Evolutionary conservation across 148 eudicot genomes (phyloP).

Genomic region (Chenopodium album): DNA sequence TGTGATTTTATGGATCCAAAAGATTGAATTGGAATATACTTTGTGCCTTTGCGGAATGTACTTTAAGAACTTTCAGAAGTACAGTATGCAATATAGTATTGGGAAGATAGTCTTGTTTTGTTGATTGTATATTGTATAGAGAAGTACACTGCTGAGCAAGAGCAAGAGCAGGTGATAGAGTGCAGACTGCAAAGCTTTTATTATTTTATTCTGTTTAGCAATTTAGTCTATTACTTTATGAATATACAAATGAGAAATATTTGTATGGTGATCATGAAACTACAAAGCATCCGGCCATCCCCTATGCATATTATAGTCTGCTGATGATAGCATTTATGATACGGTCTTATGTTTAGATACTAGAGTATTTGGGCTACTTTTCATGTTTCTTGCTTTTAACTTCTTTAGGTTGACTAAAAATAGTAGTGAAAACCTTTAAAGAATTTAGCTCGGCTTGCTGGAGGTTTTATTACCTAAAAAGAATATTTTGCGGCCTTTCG

Average conservation of each 20-base stretch:
- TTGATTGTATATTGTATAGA: not conserved
- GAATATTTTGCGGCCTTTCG: not conserved
- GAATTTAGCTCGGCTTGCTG: not conserved
- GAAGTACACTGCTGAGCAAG: not conserved
- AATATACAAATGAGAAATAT: not conserved
- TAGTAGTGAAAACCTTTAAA: too few species aligned
- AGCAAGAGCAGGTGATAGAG: not conserved
- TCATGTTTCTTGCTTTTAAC: not conserved
- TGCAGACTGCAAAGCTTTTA: not conserved
- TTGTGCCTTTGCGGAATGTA: not conserved
- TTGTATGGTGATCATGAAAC: not conserved
- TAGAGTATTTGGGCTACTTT: not conserved
- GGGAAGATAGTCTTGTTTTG: not conserved
- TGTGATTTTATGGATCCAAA: not conserved
- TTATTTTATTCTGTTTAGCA: too few species aligned
- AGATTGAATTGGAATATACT: too few species aligned
- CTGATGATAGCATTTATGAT: not conserved
- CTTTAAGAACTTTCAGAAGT: not conserved
- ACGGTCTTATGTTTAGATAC: not conserved
- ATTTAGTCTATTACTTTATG: not conserved
- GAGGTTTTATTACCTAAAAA: not conserved
- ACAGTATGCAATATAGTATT: not conserved
- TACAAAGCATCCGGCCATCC: not conserved
- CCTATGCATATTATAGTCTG: too few species aligned
- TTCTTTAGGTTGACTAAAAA: too few species aligned